Evolutionary conservation across 805 yeast genomes (phyloP).

Genomic region (Lipomyces anomalus): DNA sequence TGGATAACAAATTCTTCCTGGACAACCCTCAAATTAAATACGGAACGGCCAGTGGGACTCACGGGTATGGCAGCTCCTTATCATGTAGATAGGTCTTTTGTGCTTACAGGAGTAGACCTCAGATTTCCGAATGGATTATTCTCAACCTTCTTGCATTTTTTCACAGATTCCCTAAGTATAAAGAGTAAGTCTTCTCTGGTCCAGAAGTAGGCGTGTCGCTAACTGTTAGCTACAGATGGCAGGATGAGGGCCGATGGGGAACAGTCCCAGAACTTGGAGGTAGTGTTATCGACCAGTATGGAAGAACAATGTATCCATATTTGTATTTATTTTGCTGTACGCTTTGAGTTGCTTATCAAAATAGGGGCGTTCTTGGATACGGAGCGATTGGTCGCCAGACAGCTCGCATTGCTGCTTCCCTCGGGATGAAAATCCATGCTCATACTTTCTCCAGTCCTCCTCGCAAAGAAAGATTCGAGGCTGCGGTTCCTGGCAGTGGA

Average conservation of each 20-base stretch:
- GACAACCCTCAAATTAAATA: slow-evolving; percentile 9
- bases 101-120: no score
- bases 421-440: slow-evolving; percentile 56
- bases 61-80: slow-evolving; percentile 16
- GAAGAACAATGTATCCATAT: slow-evolving; percentile 12
- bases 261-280: slow-evolving; percentile 4
- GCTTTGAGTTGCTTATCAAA: slow-evolving; percentile 3
- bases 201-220: neutral
- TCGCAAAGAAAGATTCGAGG: slow-evolving; percentile 19
- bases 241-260: slow-evolving; percentile 21
- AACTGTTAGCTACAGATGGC: slow-evolving; percentile 10
- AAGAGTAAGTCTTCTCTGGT: neutral
- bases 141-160: slow-evolving; percentile 16
- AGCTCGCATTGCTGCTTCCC: slow-evolving; percentile 46
- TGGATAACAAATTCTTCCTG: slow-evolving; percentile 7
- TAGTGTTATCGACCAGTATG: slow-evolving; percentile 12
- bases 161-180: slow-evolving; percentile 13
- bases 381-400: slow-evolving; percentile 67
- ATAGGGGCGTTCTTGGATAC: slow-evolving; percentile 62
- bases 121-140: slow-evolving; percentile 22
- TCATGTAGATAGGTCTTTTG: no score
- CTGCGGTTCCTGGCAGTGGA: slow-evolving; percentile 50
- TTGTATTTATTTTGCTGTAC: slow-evolving; percentile 24
- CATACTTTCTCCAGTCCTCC: slow-evolving; percentile 23
- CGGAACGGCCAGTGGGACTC: slow-evolving; percentile 25